Evolutionary conservation across 2,329 filamentous ascomycete genomes (phyloP).

Genomic region (Teratosphaeriaceae sp.): DNA sequence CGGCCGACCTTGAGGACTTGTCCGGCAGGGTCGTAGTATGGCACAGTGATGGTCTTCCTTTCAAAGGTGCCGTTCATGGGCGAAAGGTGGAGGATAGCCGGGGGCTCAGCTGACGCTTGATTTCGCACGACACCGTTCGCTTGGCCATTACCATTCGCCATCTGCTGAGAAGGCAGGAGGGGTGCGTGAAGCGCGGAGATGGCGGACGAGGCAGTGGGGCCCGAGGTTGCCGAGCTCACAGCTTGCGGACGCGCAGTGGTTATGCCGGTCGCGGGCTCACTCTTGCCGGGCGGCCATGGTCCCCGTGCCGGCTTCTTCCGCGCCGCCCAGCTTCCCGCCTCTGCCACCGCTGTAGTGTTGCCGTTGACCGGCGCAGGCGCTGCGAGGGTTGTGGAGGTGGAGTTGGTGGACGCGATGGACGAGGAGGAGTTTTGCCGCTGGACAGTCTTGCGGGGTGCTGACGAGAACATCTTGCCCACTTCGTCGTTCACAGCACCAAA

Average conservation of each 20-base stretch:
- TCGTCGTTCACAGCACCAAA: slow-evolving; percentile 76
- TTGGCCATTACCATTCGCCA: slow-evolving; percentile 53
- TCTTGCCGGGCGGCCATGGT: slow-evolving; percentile 59
- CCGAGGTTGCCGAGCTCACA: slow-evolving; percentile 52
- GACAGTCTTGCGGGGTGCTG: slow-evolving; percentile 68
- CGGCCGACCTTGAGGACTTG: slow-evolving; percentile 91
- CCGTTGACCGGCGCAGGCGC: slow-evolving; percentile 58
- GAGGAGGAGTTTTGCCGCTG: slow-evolving; percentile 89
- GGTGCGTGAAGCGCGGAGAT: slow-evolving; percentile 59
- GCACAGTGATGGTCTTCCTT: slow-evolving; percentile 90
- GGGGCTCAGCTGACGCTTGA: slow-evolving; percentile 48
- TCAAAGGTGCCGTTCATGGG: slow-evolving; percentile 97
- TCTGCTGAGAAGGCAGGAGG: slow-evolving; percentile 62
- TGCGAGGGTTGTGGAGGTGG: slow-evolving; percentile 61
- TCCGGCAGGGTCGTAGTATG: slow-evolving; percentile 85
- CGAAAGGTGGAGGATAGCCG: slow-evolving; percentile 75
- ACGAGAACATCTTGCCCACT: slow-evolving; percentile 68
- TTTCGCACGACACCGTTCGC: slow-evolving; percentile 50
- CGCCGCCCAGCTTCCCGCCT: slow-evolving; percentile 35
- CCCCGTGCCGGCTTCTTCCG: slow-evolving; percentile 48
- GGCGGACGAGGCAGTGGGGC: slow-evolving; percentile 52
- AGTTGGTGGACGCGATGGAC: slow-evolving; percentile 61
- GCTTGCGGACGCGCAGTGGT: slow-evolving; percentile 56
- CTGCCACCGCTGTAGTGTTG: slow-evolving; percentile 37
- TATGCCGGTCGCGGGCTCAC: slow-evolving; percentile 58